A percentile compares a stretch with the other conserved stretches of the same genome.
Conservation (phyloP, 176 grass and related monocot genomes). For the Lolium rigidum region DNA sequence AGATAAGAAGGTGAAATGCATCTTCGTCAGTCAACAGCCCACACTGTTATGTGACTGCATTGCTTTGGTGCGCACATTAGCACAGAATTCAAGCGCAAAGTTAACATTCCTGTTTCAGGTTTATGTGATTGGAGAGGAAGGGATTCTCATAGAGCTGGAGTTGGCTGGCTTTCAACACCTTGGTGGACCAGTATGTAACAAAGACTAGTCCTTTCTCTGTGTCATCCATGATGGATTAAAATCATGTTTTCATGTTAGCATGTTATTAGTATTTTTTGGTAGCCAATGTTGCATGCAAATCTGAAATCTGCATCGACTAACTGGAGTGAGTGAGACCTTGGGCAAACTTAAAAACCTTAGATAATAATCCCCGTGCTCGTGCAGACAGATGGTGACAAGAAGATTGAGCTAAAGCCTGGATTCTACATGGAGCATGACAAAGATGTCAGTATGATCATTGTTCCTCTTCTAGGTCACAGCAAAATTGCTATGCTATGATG, state of each 20-base stretch:
- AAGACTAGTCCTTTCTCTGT: background rate
- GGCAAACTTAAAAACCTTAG: conserved; percentile 16
- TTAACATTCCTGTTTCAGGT: conserved; percentile 49
- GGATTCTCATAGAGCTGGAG: conserved; percentile 92
- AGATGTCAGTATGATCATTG: conserved; percentile 59
- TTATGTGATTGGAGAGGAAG: conserved; percentile 97
- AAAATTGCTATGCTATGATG: background rate
- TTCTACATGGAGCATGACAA: conserved; percentile 99
- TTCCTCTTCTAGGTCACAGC: conserved; percentile 4
- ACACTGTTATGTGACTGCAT: background rate
- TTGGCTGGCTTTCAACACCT: conserved; percentile 87
- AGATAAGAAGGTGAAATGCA: conserved; percentile 75
- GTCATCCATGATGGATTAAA: background rate
- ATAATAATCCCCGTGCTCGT: background rate
- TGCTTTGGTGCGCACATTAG: background rate
- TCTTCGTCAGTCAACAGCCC: background rate
- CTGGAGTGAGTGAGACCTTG: background rate
- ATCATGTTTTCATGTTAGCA: background rate
- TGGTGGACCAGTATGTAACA: conserved; percentile 75
- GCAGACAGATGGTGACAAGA: conserved; percentile 86
- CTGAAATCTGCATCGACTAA: background rate
- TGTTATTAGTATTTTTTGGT: background rate
- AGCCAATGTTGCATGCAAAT: background rate
- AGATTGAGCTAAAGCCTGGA: conserved; percentile 95
- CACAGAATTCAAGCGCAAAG: background rate